Base-by-base conservation (phyloP, 2,329 filamentous ascomycete genomes). In the Fusarium sp. region DNA sequence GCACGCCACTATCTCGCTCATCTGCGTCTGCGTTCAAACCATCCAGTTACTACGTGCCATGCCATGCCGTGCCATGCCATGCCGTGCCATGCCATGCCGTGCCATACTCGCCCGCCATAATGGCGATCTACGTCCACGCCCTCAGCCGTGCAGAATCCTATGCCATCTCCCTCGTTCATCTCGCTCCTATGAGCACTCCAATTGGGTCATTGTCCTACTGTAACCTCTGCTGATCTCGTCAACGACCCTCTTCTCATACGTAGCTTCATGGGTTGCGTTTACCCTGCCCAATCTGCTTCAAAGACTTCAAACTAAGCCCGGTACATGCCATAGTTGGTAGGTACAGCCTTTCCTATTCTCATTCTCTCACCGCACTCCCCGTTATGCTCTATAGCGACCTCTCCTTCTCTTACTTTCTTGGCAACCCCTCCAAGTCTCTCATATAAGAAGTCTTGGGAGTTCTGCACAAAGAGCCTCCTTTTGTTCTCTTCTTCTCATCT, bases 381-480 rank as follows among this genome's bases (percentile, higher is more conserved):
- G 36, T 43, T 50, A 55, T 68, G 38, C 49, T 59, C 52, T 71
- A 56, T 49, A 58, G 44, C 53, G 61, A 56, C 58, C 51, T 67
- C 57, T 59, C 51, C 59, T 43, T 59, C 51, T 58, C 50, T 55
- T 69, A 58, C 28, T 50, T 49, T 56, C 63, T 72, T 68, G 57
- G 58, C 66, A 61, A 31, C 40, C 50, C 56, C 28, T 49, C 20
- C 54, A n/a, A 38, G n/a, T 48, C 43, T 46, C 52, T 55, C 65
- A 60, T 74, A 75, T 75, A 75, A 75, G 73, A 69, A 68, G 72
- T 58, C 65, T 48, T 53, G 44, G 49, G 38, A 65, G 50, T 58
- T 60, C 51, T 61, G 51, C 20, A 26, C 34, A 49, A 38, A 49
- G 26, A 38, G 44, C 34, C 48, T 49, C 43, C 20, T 45, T 66